A percentile compares a stretch with the other conserved stretches of the same genome.
These are phyloP conservation scores for Leccinum olivaceoglutinosum DNA, from an alignment of 1,284 basidiomycete species.

Conservation along the genomic window DNA sequence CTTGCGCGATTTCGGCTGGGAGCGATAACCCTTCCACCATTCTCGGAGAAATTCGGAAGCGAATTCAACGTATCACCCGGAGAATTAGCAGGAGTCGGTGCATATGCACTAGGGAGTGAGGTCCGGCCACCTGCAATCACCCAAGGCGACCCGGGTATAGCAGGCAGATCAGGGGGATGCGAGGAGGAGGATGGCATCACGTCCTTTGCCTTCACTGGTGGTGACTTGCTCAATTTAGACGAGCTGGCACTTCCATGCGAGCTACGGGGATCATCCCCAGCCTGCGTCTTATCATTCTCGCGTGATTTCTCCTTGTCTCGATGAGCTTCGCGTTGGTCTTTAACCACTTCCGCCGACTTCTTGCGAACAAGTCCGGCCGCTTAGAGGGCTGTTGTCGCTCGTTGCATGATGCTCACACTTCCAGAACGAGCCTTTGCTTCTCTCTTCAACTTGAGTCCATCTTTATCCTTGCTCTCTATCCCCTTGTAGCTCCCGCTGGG, in stretches of 20 bases:
- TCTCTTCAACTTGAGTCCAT: slow-evolving; percentile 42
- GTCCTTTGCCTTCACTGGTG: slow-evolving; percentile 53
- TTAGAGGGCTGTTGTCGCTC: slow-evolving; percentile 84
- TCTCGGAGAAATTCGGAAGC: slow-evolving; percentile 48
- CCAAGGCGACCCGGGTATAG: slow-evolving; percentile 63
- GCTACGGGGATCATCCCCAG: slow-evolving; percentile 53
- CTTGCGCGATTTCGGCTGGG: slow-evolving; percentile 59
- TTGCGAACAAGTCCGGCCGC: slow-evolving; percentile 77
- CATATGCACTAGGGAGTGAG: slow-evolving; percentile 30
- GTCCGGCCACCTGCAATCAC: slow-evolving; percentile 48
- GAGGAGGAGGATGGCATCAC: slow-evolving; percentile 32
- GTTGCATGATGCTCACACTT: slow-evolving; percentile 90
- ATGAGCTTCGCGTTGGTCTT: slow-evolving; percentile 50
- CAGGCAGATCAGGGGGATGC: slow-evolving; percentile 46
- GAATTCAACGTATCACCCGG: slow-evolving; percentile 49
- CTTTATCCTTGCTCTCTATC: slow-evolving; percentile 40
- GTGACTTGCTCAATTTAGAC: slow-evolving; percentile 63
- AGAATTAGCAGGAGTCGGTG: slow-evolving; percentile 49
- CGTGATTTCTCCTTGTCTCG: slow-evolving; percentile 35
- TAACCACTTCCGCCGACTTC: slow-evolving; percentile 68
- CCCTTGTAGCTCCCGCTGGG: slow-evolving; percentile 49
- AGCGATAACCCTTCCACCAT: slow-evolving; percentile 28
- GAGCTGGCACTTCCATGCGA: slow-evolving; percentile 55
- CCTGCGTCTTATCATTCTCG: slow-evolving; percentile 39
- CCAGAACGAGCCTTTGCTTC: slow-evolving; percentile 64